phyloP scores from a whole-genome alignment of 2,329 filamentous ascomycete species.

The Penicillium sp. region DNA sequence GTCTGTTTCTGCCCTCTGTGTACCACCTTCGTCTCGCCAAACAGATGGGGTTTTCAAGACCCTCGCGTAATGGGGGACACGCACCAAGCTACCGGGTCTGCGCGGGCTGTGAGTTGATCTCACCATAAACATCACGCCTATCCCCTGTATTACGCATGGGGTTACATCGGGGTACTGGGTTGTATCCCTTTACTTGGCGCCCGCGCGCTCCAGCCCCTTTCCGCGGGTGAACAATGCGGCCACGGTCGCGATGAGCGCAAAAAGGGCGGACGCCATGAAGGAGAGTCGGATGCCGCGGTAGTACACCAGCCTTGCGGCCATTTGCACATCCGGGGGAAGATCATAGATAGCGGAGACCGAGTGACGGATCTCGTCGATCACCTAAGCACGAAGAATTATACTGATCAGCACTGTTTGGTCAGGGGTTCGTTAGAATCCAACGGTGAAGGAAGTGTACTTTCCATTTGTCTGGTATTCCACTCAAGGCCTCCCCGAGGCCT shows the following conservation, averaged over 20 bases:
- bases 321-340: slow-evolving; percentile 57
- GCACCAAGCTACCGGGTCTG: background rate
- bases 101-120: background rate
- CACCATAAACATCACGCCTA: background rate
- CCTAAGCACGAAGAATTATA: slow-evolving; percentile 39
- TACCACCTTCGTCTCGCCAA: background rate
- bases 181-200: slow-evolving; percentile 4
- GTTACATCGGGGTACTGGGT: background rate
- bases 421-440: background rate
- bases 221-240: slow-evolving; percentile 50
- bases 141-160: background rate
- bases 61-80: too few species aligned
- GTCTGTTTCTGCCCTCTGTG: background rate
- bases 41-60: too few species aligned
- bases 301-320: slow-evolving; percentile 58
- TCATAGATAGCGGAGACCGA: slow-evolving; percentile 57
- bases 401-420: slow-evolving; percentile 27
- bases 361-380: slow-evolving; percentile 62
- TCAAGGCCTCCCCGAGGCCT: slow-evolving; percentile 55
- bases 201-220: slow-evolving; percentile 29
- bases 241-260: slow-evolving; percentile 52
- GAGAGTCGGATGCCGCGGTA: slow-evolving; percentile 59
- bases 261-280: slow-evolving; percentile 55
- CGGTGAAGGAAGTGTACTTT: slow-evolving; percentile 47
- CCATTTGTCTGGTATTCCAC: slow-evolving; percentile 57